Conservation (phyloP, 169 alveolate species). For the Cryptosporidium muris region DNA sequence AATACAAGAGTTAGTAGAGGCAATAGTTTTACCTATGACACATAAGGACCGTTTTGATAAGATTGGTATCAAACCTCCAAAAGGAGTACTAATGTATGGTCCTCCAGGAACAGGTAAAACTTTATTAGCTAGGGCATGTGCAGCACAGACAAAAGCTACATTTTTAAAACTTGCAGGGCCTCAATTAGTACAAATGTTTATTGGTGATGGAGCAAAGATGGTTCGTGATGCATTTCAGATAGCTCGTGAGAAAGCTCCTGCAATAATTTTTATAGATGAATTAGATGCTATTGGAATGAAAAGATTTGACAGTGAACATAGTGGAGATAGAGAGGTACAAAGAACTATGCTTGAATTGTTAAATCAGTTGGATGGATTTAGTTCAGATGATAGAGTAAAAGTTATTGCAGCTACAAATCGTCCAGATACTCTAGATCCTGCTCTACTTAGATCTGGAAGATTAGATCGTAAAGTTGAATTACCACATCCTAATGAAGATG, state of each 20-base stretch:
- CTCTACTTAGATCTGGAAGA: conserved; percentile 98
- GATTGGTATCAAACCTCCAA: conserved; percentile 99
- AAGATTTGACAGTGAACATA: conserved; percentile 90
- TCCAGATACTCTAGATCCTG: conserved; percentile 98
- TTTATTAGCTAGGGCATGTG: conserved; percentile 92
- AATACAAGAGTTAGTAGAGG: conserved; percentile 98
- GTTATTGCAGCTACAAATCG: conserved; percentile 99
- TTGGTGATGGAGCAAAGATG: conserved; percentile 99
- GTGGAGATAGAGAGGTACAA: conserved; percentile 99
- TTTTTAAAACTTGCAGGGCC: conserved; percentile 99
- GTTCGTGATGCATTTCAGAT: conserved; percentile 98
- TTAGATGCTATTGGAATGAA: conserved; percentile 72
- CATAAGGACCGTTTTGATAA: conserved; percentile 98
- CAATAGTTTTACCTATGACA: conserved; percentile 98
- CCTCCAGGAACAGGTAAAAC: conserved; percentile 99
- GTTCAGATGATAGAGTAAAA: conserved; percentile 90
- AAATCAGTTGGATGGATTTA: conserved; percentile 95
- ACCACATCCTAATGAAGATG: conserved; percentile 99
- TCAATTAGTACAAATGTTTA: conserved; percentile 98
- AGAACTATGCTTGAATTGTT: conserved; percentile 98
- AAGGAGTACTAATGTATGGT: conserved; percentile 98
- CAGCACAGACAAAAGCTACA: conserved; percentile 96
- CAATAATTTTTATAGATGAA: conserved; percentile 95
- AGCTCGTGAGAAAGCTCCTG: conserved; percentile 99
- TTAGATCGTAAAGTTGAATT: conserved; percentile 98